These are phyloP conservation scores for Solanum sparsipilum DNA, from an alignment of 257 asterid genomes.

Conservation along the genomic window DNA sequence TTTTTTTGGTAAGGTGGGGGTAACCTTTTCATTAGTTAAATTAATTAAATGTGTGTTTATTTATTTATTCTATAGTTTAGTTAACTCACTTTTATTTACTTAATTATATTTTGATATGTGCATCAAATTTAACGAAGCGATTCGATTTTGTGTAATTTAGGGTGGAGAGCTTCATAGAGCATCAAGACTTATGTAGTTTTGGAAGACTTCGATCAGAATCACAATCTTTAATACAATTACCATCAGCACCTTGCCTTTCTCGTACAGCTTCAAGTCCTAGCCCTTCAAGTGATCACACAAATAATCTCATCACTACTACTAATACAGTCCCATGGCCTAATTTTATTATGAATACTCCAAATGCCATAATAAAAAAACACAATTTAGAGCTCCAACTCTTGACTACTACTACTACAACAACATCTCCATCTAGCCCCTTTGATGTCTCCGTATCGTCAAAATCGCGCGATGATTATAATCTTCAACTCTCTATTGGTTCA, in stretches of 20 bases:
- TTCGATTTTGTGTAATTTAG: constrained; percentile 4
- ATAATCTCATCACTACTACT: background rate
- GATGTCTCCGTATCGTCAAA: background rate
- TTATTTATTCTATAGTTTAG: background rate
- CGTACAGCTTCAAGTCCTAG: constrained; percentile 50
- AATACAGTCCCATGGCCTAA: constrained; percentile 6
- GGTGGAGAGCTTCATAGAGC: constrained; percentile 83
- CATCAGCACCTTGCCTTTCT: constrained; percentile 23
- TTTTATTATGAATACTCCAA: constrained; percentile 2
- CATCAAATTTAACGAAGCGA: background rate
- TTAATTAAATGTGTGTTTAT: background rate
- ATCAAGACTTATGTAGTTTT: constrained; percentile 53
- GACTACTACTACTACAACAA: constrained; percentile 22
- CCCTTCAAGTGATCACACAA: constrained; percentile 22
- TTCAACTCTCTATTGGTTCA: constrained; percentile 22
- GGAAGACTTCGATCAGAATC: constrained; percentile 32
- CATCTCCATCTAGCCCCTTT: background rate
- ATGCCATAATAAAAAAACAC: background rate
- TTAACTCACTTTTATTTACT: background rate
- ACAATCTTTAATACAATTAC: constrained; percentile 18
- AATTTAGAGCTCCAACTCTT: constrained; percentile 57
- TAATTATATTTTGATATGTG: background rate
- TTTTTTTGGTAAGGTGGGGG: background rate
- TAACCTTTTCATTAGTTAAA: background rate
- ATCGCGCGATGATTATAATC: background rate